Evolutionary conservation across 768 basidiomycete genomes (phyloP), one percentile per base, ranked within the genome.

Genomic region (Russula earlei): DNA sequence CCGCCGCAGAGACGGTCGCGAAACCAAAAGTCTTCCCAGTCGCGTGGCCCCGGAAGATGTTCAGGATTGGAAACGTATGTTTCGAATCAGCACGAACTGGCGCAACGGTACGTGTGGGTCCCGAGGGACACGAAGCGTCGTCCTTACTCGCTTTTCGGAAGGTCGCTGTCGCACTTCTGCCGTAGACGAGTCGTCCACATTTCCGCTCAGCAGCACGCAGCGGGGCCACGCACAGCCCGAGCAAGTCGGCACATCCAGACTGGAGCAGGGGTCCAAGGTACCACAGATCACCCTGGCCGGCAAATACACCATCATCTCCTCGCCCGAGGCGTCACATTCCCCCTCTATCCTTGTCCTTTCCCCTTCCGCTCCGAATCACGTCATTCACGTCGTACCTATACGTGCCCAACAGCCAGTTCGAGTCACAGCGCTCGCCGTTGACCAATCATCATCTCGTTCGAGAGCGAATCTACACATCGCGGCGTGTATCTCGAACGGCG

Each of bases 1-100:
- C 55, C 72, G 72, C 9, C 71, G 79, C 46, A 67, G 69, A 6
- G 82, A 86, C 63, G 82, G 81, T 5, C 73, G 81, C 55, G 76
- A 81, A 65, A 68, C 83, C 22, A 81, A 74, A 63, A 73, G 77
- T 2, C 70, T 90, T 27, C 86, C 85, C 11, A 75, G 73, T 25
- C 69, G 82, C 66, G 77, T 37, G 25, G 47, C 53, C 40, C 60
- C 70, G 19, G 66, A 69, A 34, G 66, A 71, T 29, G 55, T 69
- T 44, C 79, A 75, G 65, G 81, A 87, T 65, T 91, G 87, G 87
- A 89, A 87, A 68, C 85, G 80, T 79, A 88, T 90, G 87, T 90
- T 88, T 68, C 77, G 85, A 53, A 85, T 89, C 59, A 87, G 85
- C 62, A 81, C 81, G 15, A 90, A 90, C 62, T 91, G 88, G 88